A percentile compares a stretch with the other conserved stretches of the same genome.
phyloP scores from a whole-genome alignment of 768 basidiomycete genomes.

The Leccinellum albellum region DNA sequence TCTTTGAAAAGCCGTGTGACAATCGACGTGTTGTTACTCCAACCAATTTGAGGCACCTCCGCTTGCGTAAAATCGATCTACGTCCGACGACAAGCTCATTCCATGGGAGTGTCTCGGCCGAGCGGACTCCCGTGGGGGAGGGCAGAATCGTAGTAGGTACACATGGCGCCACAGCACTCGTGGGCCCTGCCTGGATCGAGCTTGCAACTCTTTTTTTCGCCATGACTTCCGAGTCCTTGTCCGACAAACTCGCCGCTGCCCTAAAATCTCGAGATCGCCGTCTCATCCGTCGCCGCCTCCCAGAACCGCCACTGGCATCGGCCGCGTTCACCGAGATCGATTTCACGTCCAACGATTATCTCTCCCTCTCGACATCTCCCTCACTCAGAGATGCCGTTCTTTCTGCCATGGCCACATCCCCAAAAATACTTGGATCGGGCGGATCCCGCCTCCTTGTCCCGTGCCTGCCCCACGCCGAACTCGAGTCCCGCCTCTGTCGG shows the following conservation, averaged over 20 bases:
- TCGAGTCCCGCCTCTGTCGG: constrained; percentile 64
- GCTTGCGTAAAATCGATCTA: constrained; percentile 10
- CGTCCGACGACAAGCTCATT: constrained; percentile 1
- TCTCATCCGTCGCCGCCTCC: constrained; percentile 67
- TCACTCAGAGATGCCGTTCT: constrained; percentile 61
- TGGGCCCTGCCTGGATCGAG: too few relatives aligned
- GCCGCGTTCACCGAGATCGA: constrained; percentile 41
- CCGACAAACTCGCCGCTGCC: constrained; percentile 44
- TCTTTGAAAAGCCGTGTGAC: too few relatives aligned
- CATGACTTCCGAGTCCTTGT: constrained; percentile 34
- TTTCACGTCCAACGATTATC: constrained; percentile 92
- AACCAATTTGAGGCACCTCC: too few relatives aligned
- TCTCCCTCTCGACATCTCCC: constrained; percentile 67
- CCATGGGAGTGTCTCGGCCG: constrained; percentile 3
- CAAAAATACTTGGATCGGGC: constrained; percentile 77
- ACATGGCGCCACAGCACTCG: too few relatives aligned
- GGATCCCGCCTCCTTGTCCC: constrained; percentile 83
- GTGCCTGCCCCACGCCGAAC: constrained; percentile 49
- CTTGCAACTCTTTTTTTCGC: background rate
- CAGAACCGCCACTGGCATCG: constrained; percentile 48
- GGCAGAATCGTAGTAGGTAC: background rate
- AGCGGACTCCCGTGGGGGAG: background rate
- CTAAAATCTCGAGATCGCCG: constrained; percentile 62
- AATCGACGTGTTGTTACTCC: too few relatives aligned
- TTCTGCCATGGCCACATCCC: constrained; percentile 42